Conservation (phyloP, 78 protist genomes). For the Ministeria vibrans region DNA sequence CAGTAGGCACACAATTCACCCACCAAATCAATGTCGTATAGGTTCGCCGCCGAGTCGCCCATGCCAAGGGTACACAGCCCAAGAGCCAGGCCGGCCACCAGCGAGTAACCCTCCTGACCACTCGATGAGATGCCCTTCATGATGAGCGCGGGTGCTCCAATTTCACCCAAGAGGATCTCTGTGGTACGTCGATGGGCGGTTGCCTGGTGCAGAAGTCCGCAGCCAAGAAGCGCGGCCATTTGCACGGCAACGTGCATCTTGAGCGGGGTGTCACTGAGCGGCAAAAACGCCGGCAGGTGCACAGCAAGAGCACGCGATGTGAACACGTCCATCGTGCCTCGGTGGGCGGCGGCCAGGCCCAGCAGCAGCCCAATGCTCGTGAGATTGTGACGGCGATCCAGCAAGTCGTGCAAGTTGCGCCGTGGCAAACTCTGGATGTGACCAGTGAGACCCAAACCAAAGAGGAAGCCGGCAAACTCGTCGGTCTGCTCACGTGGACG, state of each 20-base stretch:
- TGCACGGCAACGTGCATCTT: slow-evolving; percentile 63
- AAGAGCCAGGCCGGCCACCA: slow-evolving; percentile 81
- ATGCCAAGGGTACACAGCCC: slow-evolving; percentile 67
- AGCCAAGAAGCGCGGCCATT: slow-evolving; percentile 70
- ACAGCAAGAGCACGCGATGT: slow-evolving; percentile 63
- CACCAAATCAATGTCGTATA: slow-evolving; percentile 57
- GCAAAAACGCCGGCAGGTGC: slow-evolving; percentile 80
- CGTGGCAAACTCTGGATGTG: slow-evolving; percentile 51
- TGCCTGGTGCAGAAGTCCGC: slow-evolving; percentile 71
- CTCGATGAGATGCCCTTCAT: no score
- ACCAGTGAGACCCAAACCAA: slow-evolving; percentile 78
- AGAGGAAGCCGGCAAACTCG: slow-evolving; percentile 59
- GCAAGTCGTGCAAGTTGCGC: slow-evolving; percentile 50
- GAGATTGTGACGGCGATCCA: slow-evolving; percentile 48
- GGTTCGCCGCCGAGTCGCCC: slow-evolving; percentile 46
- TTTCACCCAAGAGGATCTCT: slow-evolving; percentile 67
- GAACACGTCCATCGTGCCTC: slow-evolving; percentile 60
- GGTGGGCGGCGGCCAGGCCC: slow-evolving; percentile 67
- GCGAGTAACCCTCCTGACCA: slow-evolving; percentile 62
- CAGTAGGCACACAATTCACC: slow-evolving; percentile 34
- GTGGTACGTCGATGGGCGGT: slow-evolving; percentile 61
- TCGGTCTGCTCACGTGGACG: slow-evolving; percentile 25
- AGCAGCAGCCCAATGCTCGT: slow-evolving; percentile 71
- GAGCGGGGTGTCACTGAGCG: slow-evolving; percentile 65
- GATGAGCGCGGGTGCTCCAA: slow-evolving; percentile 53